phyloP scores from a whole-genome alignment of 331 rosid species.

The Rosa hybrid region DNA sequence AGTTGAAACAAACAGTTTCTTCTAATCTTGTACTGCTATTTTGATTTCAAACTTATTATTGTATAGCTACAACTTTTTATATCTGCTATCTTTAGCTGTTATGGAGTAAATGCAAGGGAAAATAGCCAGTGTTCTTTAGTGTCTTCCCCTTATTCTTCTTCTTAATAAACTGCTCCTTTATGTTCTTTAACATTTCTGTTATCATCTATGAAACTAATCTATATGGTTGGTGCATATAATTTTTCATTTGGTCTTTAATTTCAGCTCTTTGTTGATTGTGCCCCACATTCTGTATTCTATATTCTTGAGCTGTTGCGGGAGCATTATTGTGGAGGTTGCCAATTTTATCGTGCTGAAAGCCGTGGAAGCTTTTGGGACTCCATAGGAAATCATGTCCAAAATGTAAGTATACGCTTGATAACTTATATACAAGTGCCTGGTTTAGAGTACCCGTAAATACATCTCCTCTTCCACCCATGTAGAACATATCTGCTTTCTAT shows the following conservation, averaged over 20 bases:
- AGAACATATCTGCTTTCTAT: neutral
- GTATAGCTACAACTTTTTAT: neutral
- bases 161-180: neutral
- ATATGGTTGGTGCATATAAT: neutral
- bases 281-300: slow-evolving; percentile 72
- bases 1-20: neutral
- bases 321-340: slow-evolving; percentile 77
- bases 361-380: slow-evolving; percentile 83
- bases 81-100: neutral
- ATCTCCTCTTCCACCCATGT: neutral
- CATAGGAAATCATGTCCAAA: slow-evolving; percentile 70
- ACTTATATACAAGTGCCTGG: neutral
- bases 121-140: neutral
- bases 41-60: neutral
- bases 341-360: slow-evolving; percentile 82
- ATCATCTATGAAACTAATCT: neutral
- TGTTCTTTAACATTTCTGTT: neutral
- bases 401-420: slow-evolving; percentile 48
- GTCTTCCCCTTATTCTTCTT: neutral
- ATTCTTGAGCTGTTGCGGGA: slow-evolving; percentile 65
- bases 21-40: neutral
- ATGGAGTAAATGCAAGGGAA: neutral
- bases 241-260: neutral
- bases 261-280: slow-evolving; percentile 93
- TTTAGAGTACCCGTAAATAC: neutral